Evolutionary conservation across 2,329 filamentous ascomycete genomes (phyloP).

Genomic region (Rhinocladiella mackenziei): DNA sequence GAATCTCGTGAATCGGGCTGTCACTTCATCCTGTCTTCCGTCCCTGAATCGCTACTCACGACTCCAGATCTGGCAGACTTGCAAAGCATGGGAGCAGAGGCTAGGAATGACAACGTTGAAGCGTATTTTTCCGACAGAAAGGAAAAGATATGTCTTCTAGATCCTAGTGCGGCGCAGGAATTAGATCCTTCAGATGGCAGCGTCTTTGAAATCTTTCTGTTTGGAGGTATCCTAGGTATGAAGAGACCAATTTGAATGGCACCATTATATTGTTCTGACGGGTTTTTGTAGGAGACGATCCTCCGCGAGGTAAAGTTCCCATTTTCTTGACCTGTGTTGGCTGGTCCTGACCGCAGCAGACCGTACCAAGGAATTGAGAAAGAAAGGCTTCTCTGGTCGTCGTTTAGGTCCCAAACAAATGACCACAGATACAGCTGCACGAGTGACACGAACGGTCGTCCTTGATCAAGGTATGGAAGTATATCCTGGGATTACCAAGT

Average conservation of each 20-base stretch:
- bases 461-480: slow-evolving; percentile 68
- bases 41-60: slow-evolving; percentile 63
- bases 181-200: slow-evolving; percentile 77
- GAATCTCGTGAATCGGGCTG: slow-evolving; percentile 68
- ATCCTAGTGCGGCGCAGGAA: slow-evolving; percentile 78
- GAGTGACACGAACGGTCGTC: slow-evolving; percentile 84
- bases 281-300: slow-evolving; percentile 71
- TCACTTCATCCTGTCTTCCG: slow-evolving; percentile 75
- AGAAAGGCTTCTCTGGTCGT: slow-evolving; percentile 85
- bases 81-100: slow-evolving; percentile 59
- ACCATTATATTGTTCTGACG: slow-evolving; percentile 1
- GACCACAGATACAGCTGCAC: slow-evolving; percentile 96
- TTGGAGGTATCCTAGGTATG: slow-evolving; percentile 88
- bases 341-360: slow-evolving; percentile 12
- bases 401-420: slow-evolving; percentile 90
- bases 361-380: slow-evolving; percentile 88
- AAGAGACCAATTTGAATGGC: background rate
- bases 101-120: slow-evolving; percentile 76
- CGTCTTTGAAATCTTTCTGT: slow-evolving; percentile 83
- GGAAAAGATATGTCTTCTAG: slow-evolving; percentile 77
- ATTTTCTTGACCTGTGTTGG: background rate
- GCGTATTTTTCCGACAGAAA: slow-evolving; percentile 71
- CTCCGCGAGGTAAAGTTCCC: slow-evolving; percentile 56
- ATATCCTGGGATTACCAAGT: background rate
- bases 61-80: slow-evolving; percentile 57